Base-by-base conservation (phyloP, 2,329 filamentous ascomycete species). In the Cryphonectria carpinicola region DNA sequence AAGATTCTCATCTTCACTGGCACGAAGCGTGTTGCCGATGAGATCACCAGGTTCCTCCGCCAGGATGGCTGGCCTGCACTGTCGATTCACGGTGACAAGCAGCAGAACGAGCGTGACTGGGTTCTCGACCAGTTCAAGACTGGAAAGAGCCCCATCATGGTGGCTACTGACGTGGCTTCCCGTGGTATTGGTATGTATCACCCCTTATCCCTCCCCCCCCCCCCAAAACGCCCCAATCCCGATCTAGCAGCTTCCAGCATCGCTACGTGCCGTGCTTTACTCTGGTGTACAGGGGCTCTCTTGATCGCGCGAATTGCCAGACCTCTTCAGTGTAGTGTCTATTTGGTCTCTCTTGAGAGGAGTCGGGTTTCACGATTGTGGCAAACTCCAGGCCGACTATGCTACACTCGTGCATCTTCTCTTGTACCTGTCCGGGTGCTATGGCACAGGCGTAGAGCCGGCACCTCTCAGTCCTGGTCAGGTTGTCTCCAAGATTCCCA, bases 131-230 rank as follows among this genome's bases (percentile, higher is more conserved):
- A 98, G 84, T 99, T 99, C 90, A 99, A 98, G 91, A 93, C 93
- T 75, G 95, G 94, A 85, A 98, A 98, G 88, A 97, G 94, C 86
- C 96, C 96, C 81, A 97, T 99, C 90, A 97, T 99, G 95, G 96
- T 99, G 86, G 96, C 96, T 85, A 99, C 96, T 76, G 96, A 98
- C 81, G 96, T 99, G 85, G 96, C 96, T 85, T 98, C 96, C 81
- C 96, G 96, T 95, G 96, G 96, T 94, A 98, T 99, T 86, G 96
- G 96, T 98, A 97, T 97, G 94, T 95, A 92, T 89, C 86, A 87
- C 84, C 85, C 84, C 82, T 83, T 84, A 80, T 82, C 83, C 79
- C 79, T 77, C 79, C 74, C 77, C 78, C 76, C 75, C 72, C 72
- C 65, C 74, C 76, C 28, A 28, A 28, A 28, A 28, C 28, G 28